A percentile compares a stretch with the other conserved stretches of the same genome.
phyloP scores from a whole-genome alignment of 306 rosid genomes.

The Nissolia schottii region DNA sequence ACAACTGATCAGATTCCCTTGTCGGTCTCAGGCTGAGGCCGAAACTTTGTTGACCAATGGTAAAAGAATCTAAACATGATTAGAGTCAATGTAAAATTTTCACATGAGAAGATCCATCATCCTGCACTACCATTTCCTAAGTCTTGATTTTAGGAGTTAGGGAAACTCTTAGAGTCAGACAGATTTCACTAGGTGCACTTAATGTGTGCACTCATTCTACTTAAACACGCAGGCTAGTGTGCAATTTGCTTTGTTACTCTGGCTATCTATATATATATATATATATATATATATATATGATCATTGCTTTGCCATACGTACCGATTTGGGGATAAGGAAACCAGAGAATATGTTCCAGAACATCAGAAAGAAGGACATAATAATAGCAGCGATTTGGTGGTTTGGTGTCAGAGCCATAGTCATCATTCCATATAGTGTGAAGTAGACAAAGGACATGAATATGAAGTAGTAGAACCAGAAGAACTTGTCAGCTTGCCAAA shows the following conservation, averaged over 20 bases:
- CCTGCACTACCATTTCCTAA: too few relatives aligned
- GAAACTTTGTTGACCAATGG: too few relatives aligned
- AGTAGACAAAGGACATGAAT: constrained; percentile 44
- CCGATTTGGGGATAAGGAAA: constrained; percentile 43
- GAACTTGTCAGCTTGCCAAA: constrained; percentile 46
- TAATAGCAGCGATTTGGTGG: constrained; percentile 47
- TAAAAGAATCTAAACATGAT: too few relatives aligned
- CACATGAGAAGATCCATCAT: too few relatives aligned
- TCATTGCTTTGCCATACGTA: constrained; percentile 17
- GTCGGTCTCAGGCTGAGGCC: too few relatives aligned
- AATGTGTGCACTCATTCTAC: constrained; percentile 6
- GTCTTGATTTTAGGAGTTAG: too few relatives aligned
- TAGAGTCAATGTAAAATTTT: too few relatives aligned
- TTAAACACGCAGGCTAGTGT: neutral
- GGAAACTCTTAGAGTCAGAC: too few relatives aligned
- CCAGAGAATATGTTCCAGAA: constrained; percentile 65
- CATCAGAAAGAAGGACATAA: constrained; percentile 49
- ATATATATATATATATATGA: constrained; percentile 13
- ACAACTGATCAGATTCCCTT: too few relatives aligned
- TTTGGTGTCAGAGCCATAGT: constrained; percentile 55
- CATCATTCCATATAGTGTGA: constrained; percentile 69
- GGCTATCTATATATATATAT: constrained; percentile 7
- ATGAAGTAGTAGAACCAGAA: constrained; percentile 59
- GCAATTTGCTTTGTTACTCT: neutral
- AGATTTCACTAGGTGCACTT: neutral